Conservation (phyloP, 371 early-diverging fungal species). For the Mucor velutinosus region DNA sequence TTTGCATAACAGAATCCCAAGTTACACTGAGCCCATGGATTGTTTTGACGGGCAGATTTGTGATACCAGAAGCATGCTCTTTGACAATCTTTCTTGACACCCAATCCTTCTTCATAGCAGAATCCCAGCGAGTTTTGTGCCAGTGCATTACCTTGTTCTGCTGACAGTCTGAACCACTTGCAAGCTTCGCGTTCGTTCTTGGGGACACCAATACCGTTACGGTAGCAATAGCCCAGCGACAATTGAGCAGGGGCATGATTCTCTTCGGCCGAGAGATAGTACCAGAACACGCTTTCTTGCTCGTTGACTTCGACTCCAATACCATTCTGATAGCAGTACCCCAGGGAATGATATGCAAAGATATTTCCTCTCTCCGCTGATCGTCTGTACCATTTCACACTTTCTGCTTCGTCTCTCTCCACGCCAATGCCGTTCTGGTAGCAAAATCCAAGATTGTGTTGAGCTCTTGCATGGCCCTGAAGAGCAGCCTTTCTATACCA, state of each 20-base stretch:
- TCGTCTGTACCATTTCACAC: conserved; percentile 68
- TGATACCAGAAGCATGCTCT: conserved; percentile 84
- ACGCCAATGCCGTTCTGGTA: conserved; percentile 86
- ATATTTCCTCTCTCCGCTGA: conserved; percentile 77
- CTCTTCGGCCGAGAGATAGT: conserved; percentile 67
- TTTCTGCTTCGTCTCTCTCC: conserved; percentile 55
- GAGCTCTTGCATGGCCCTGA: conserved; percentile 79
- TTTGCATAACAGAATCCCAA: conserved; percentile 87
- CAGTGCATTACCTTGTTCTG: conserved; percentile 72
- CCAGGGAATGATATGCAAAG: conserved; percentile 81
- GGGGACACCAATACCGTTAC: conserved; percentile 72
- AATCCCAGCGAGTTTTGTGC: conserved; percentile 88
- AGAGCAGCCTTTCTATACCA: conserved; percentile 88
- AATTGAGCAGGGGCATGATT: conserved; percentile 74
- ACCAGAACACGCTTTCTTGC: conserved; percentile 73
- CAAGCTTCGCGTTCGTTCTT: conserved; percentile 67
- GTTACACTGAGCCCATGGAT: conserved; percentile 88
- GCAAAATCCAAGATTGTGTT: conserved; percentile 86
- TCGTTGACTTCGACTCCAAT: conserved; percentile 48
- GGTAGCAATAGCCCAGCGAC: conserved; percentile 82
- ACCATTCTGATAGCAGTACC: conserved; percentile 57
- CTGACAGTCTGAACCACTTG: conserved; percentile 68
- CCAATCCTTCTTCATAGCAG: conserved; percentile 80
- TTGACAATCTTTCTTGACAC: conserved; percentile 63
- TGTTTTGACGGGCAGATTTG: conserved; percentile 76